These are phyloP conservation scores for Spizellomyces punctatus DNA, from an alignment of 192 early-diverging fungal species.

Conservation along the genomic window DNA sequence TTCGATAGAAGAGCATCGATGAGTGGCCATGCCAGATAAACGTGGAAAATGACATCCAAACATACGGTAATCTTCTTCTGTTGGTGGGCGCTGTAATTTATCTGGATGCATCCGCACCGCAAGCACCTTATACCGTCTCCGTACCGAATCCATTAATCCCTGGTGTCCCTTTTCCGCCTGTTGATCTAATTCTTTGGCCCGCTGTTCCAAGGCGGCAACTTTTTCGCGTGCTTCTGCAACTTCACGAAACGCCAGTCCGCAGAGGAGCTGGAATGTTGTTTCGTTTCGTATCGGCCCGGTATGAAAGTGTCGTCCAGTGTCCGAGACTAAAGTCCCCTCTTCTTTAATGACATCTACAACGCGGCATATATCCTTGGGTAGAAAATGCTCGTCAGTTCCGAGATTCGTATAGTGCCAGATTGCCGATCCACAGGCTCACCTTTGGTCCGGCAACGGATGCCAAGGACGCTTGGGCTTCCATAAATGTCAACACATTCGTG, in stretches of 20 bases:
- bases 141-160: conserved; percentile 24
- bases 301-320: conserved; percentile 25
- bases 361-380: conserved; percentile 28
- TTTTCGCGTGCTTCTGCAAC: conserved; percentile 29
- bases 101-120: conserved; percentile 30
- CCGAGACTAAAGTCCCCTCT: conserved; percentile 24
- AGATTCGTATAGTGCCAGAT: neutral
- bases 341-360: conserved; percentile 27
- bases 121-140: conserved; percentile 28
- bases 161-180: conserved; percentile 19
- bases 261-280: conserved; percentile 30
- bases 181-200: conserved; percentile 13
- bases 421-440: conserved; percentile 5
- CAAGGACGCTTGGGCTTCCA: conserved; percentile 29
- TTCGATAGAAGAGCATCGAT: neutral
- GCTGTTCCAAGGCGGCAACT: conserved; percentile 19
- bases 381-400: neutral
- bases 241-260: conserved; percentile 29
- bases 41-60: neutral
- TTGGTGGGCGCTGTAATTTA: conserved; percentile 24
- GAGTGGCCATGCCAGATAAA: neutral
- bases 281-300: conserved; percentile 29
- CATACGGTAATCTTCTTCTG: conserved; percentile 32
- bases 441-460: conserved; percentile 25
- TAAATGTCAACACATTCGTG: conserved; percentile 31